A percentile compares a stretch with the other conserved stretches of the same genome.
Conservation (phyloP, 2,329 filamentous ascomycete genomes). For the Penicillium sp. region DNA sequence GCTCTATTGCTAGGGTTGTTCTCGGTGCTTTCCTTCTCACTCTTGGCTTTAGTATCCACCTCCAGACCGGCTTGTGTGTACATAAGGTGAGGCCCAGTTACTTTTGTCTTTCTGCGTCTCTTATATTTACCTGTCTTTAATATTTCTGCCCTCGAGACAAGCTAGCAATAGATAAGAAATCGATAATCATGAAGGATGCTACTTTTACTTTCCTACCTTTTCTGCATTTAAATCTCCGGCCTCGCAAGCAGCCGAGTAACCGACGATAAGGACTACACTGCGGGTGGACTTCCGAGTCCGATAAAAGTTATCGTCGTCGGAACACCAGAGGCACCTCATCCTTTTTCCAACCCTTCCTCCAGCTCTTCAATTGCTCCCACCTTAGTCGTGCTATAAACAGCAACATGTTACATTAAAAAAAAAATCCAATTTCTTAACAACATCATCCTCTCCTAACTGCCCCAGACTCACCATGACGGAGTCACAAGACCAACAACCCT, state of each 20-base stretch:
- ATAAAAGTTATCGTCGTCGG: neutral
- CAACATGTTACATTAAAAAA: conserved; percentile 1
- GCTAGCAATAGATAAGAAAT: conserved; percentile 15
- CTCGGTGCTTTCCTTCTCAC: neutral
- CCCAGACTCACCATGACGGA: conserved; percentile 30
- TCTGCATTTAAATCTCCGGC: too few species aligned
- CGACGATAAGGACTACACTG: neutral
- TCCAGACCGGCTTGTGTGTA: conserved; percentile 5
- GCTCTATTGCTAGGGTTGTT: conserved; percentile 6
- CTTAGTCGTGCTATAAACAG: neutral
- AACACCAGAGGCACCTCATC: neutral
- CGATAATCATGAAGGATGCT: neutral
- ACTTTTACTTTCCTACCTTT: too few species aligned
- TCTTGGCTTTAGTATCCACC: conserved; percentile 14
- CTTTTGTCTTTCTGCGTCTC: conserved; percentile 9
- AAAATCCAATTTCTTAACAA: neutral
- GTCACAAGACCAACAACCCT: conserved; percentile 36
- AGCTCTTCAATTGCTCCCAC: neutral
- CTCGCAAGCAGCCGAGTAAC: neutral
- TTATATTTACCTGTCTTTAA: conserved; percentile 13
- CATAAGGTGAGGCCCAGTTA: conserved; percentile 10
- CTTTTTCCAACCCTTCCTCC: neutral
- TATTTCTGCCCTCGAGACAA: neutral
- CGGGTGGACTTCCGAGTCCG: neutral
- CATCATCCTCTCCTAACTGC: neutral